phyloP scores from a whole-genome alignment of 352 stramenopile genomes.

The Globisporangium canariense region DNA sequence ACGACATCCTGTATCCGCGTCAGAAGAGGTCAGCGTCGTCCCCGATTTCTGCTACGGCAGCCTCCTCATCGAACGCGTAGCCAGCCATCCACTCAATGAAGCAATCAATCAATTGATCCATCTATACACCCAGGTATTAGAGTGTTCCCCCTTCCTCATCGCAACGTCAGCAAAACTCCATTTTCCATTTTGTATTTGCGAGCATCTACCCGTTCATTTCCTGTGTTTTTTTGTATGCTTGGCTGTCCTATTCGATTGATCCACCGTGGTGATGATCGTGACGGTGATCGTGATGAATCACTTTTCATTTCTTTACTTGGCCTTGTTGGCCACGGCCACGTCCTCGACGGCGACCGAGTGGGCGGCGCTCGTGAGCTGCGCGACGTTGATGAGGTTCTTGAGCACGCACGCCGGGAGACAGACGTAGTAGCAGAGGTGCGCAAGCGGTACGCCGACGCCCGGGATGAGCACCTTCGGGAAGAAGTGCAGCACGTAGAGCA shows the following conservation, averaged over 20 bases:
- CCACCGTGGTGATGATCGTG: neutral
- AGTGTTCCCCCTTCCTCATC: neutral
- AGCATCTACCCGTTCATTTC: neutral
- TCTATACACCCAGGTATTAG: neutral
- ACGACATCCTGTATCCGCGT: constrained; percentile 92
- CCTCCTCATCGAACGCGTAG: neutral
- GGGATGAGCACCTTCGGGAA: constrained; percentile 62
- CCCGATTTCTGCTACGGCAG: neutral
- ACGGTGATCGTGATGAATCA: neutral
- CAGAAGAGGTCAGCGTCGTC: constrained; percentile 3
- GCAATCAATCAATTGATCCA: neutral
- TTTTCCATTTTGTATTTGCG: constrained; percentile 9
- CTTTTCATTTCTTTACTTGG: constrained; percentile 35
- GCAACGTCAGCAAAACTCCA: neutral
- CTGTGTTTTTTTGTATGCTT: neutral
- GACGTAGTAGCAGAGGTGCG: constrained; percentile 78
- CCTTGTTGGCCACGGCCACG: constrained; percentile 49
- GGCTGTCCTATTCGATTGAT: neutral
- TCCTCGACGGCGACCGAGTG: constrained; percentile 75
- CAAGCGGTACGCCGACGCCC: constrained; percentile 45
- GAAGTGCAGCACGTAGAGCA: constrained; percentile 89
- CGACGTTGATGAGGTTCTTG: constrained; percentile 93
- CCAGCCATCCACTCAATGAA: neutral
- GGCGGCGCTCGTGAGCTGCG: constrained; percentile 85
- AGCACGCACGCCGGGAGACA: constrained; percentile 88